These are phyloP conservation scores for Begonia loranthoides DNA, from an alignment of 306 rosid genomes.

Conservation along the genomic window DNA sequence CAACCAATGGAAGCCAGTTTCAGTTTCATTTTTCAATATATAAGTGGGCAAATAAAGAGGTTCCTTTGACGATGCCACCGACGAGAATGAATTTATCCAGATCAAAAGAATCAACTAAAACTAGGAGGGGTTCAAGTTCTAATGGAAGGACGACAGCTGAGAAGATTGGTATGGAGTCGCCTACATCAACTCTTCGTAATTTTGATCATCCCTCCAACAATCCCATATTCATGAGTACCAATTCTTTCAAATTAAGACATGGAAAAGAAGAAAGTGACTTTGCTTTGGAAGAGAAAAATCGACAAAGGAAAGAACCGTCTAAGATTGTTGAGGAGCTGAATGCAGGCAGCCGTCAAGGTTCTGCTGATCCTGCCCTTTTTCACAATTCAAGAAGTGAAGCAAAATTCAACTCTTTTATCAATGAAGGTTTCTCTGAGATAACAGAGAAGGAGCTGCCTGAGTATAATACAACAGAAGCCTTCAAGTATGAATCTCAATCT, in stretches of 20 bases:
- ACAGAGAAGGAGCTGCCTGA: constrained; percentile 9
- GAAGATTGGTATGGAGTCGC: constrained; percentile 14
- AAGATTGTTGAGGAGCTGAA: constrained; percentile 13
- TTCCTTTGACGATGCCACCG: constrained; percentile 45
- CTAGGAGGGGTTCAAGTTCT: no score
- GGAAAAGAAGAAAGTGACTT: constrained; percentile 21
- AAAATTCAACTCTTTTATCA: constrained; percentile 17
- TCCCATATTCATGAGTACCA: background rate
- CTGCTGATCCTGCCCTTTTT: constrained; percentile 11
- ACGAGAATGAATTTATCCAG: constrained; percentile 24
- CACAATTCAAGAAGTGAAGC: constrained; percentile 11
- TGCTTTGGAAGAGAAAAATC: constrained; percentile 12
- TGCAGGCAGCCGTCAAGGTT: constrained; percentile 13
- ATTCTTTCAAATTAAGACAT: constrained; percentile 12
- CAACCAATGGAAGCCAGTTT: constrained; percentile 24
- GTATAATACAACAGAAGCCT: constrained; percentile 11
- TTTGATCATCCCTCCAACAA: constrained; percentile 12
- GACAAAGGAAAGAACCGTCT: constrained; percentile 13
- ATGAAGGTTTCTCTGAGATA: constrained; percentile 16
- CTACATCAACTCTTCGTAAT: constrained; percentile 11
- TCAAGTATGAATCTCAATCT: constrained; percentile 24
- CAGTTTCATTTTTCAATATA: constrained; percentile 94
- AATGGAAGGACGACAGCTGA: constrained; percentile 16
- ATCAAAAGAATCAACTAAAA: no score
- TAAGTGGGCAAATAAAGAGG: constrained; percentile 88